phyloP scores from a whole-genome alignment of 305 asterid species.

The Fraxinus floribunda region DNA sequence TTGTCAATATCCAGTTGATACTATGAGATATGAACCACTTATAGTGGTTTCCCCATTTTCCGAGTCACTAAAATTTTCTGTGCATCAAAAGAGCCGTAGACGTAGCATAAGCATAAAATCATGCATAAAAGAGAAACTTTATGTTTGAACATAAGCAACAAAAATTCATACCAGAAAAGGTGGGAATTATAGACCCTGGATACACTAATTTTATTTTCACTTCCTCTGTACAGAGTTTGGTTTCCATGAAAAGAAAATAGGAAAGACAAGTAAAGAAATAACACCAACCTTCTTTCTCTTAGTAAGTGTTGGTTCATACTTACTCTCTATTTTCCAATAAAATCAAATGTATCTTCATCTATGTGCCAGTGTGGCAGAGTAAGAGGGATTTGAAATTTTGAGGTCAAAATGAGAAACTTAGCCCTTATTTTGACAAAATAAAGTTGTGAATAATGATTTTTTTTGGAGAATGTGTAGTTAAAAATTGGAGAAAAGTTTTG shows the following conservation, averaged over 20 bases:
- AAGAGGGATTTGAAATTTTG: slow-evolving; percentile 5
- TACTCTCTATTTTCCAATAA: not conserved
- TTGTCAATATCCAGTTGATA: not conserved
- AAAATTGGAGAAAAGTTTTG: not conserved
- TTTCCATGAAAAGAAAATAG: not conserved
- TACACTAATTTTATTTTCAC: not conserved
- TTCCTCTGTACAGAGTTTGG: slow-evolving; percentile 3
- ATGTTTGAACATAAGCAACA: not conserved
- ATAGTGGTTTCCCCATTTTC: slow-evolving; percentile 12
- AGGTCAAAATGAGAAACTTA: slow-evolving; percentile 7
- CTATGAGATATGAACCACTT: slow-evolving; percentile 1
- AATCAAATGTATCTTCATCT: slow-evolving; percentile 6
- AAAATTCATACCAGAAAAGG: not conserved
- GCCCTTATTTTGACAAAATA: not conserved
- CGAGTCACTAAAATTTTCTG: slow-evolving; percentile 3
- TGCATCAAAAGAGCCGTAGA: not conserved
- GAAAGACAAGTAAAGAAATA: slow-evolving; percentile 8
- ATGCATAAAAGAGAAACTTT: not conserved
- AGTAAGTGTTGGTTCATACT: not conserved
- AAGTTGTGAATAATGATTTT: not conserved
- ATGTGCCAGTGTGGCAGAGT: not conserved
- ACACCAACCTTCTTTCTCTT: not conserved
- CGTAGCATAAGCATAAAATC: slow-evolving; percentile 4
- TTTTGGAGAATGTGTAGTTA: not conserved
- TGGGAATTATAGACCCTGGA: not conserved